Conservation (phyloP, 2,329 filamentous ascomycete genomes). For the Alternaria conjuncta region DNA sequence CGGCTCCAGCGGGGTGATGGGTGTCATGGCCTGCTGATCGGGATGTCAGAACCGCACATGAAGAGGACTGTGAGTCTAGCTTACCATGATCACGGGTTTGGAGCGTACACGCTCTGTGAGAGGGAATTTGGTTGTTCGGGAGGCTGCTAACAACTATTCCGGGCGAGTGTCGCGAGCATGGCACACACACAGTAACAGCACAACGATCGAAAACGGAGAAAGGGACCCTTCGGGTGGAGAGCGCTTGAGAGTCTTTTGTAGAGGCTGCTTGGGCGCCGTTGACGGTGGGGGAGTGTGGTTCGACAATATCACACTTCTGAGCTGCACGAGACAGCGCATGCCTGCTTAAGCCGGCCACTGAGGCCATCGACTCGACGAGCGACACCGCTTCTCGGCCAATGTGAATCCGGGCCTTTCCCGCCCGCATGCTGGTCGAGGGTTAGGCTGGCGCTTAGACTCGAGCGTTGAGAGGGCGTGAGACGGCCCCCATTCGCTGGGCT, state of each 20-base stretch:
- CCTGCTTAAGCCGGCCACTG: slow-evolving; percentile 35
- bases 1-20: slow-evolving; percentile 52
- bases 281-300: slow-evolving; percentile 41
- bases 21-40: slow-evolving; percentile 53
- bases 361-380: slow-evolving; percentile 30
- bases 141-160: slow-evolving; percentile 30
- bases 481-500: slow-evolving; percentile 38
- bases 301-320: slow-evolving; percentile 36
- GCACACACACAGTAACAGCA: slow-evolving; percentile 40
- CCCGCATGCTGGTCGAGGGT: slow-evolving; percentile 33
- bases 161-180: slow-evolving; percentile 36
- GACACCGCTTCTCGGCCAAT: slow-evolving; percentile 38
- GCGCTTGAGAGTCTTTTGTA: slow-evolving; percentile 54
- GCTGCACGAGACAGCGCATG: slow-evolving; percentile 44
- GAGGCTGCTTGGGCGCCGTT: slow-evolving; percentile 39
- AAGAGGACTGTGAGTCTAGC: slow-evolving; percentile 12
- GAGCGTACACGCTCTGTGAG: slow-evolving; percentile 26
- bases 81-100: slow-evolving; percentile 46
- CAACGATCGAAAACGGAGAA: slow-evolving; percentile 45
- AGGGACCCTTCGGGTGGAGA: slow-evolving; percentile 50
- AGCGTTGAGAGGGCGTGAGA: slow-evolving; percentile 34
- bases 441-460: slow-evolving; percentile 43
- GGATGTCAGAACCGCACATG: slow-evolving; percentile 27
- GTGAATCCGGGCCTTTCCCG: slow-evolving; percentile 32
- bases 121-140: slow-evolving; percentile 20